Evolutionary conservation across 139 green algal species (phyloP), one percentile per base, ranked within the genome.

Genomic region (Asterochloris sp.): DNA sequence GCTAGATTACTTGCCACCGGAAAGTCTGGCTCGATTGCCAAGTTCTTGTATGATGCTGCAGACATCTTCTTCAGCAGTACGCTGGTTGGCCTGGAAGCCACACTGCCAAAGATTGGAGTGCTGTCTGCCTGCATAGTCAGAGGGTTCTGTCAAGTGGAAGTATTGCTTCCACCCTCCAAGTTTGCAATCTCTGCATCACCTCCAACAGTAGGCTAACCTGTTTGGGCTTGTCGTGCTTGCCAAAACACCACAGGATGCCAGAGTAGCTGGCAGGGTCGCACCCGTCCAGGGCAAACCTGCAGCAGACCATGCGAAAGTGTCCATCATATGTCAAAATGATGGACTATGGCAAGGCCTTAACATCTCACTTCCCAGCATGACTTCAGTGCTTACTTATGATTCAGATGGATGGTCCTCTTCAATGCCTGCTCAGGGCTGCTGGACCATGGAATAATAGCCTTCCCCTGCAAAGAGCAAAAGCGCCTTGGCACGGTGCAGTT

Each of bases 171-270:
- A 54, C 38, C 38, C 2, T 6, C 2, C 6, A 6, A 2, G 38
- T 54, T 54, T 54, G 38, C 38, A 6, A 54, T 54, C 38, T 54
- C 38, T 54, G 38, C 6, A 6, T 6, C 38, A 54, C 4, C 38
- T 54, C 38, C 38, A 6, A 54, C 38, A 54, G 38, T 2, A 54
- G 38, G 38, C 38, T 54, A 6, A 54, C 38, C 38, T 54, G 69
- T 73, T 80, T 85, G 64, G 83, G 78, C 12, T 62, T 71, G 73
- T 87, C 83, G 62, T 84, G 84, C 23, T 78, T 78, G 67, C 83
- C 83, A 76, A 78, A 87, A 23, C 83, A 86, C 83, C 83, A 87
- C 24, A 84, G 78, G n/a, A 87, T 81, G 64, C 83, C 83, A 23
- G 71, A 83, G 28, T 87, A 85, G 67, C 28, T 74, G 38, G 63